A percentile compares a stretch with the other conserved stretches of the same genome.
These are phyloP conservation scores for Breviolum minutum DNA, from an alignment of 73 alveolate genomes.

Conservation along the genomic window DNA sequence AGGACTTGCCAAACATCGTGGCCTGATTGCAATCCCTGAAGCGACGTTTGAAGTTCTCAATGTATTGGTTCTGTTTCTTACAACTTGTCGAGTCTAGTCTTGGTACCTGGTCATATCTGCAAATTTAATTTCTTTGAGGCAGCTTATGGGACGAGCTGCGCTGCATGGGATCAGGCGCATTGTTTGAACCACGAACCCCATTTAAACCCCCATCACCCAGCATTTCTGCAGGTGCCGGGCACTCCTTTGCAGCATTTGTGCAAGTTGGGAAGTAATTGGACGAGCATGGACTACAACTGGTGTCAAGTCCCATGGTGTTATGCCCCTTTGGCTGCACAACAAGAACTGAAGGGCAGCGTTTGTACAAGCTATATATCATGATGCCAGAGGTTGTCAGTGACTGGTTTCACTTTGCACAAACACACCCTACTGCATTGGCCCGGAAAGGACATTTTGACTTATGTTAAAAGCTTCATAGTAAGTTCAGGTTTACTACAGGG, in stretches of 20 bases:
- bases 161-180: constrained; percentile 73
- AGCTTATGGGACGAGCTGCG: constrained; percentile 64
- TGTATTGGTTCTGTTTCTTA: not conserved
- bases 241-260: constrained; percentile 15
- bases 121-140: not conserved
- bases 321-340: not conserved
- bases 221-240: constrained; percentile 24
- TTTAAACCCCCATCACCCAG: not conserved
- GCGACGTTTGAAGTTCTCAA: not conserved
- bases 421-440: too few relatives aligned
- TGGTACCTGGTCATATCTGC: not conserved
- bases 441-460: too few relatives aligned
- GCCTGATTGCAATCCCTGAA: constrained; percentile 5
- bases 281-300: constrained; percentile 54
- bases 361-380: not conserved
- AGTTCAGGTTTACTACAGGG: too few relatives aligned
- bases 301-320: constrained; percentile 81
- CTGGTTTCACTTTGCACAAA: not conserved
- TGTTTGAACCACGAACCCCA: not conserved
- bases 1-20: constrained; percentile 19
- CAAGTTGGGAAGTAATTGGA: constrained; percentile 45
- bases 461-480: too few relatives aligned
- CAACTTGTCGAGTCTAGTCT: not conserved
- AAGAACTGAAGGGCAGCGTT: too few relatives aligned
- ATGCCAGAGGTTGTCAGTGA: not conserved